These are phyloP conservation scores for Ochetophila trinervis DNA, from an alignment of 306 rosid genomes.

Conservation along the genomic window DNA sequence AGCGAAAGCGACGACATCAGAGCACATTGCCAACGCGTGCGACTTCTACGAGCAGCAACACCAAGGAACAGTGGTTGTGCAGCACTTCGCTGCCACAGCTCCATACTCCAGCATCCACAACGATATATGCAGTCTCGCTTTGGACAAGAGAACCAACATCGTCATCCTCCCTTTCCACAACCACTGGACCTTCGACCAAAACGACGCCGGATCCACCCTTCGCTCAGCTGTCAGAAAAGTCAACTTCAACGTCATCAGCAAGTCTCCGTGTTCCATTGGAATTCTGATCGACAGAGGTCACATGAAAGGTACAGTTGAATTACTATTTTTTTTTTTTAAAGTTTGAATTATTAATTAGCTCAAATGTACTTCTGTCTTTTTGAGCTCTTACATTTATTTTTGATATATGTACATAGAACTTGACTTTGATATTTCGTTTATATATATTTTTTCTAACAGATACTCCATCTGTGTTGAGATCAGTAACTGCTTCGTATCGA, in stretches of 20 bases:
- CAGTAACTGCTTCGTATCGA: neutral
- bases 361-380: too few relatives aligned
- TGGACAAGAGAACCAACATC: slow-evolving; percentile 18
- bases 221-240: neutral
- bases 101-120: slow-evolving; percentile 20
- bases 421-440: too few relatives aligned
- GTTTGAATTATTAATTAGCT: too few relatives aligned
- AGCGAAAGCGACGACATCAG: neutral
- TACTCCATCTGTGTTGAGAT: too few relatives aligned
- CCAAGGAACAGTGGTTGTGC: slow-evolving; percentile 2
- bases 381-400: too few relatives aligned
- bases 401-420: too few relatives aligned
- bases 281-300: slow-evolving; percentile 12
- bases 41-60: neutral
- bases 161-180: slow-evolving; percentile 19
- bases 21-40: slow-evolving; percentile 3
- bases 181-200: slow-evolving; percentile 4
- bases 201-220: neutral
- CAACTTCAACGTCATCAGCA: slow-evolving; percentile 15
- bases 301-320: neutral
- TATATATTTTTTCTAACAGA: too few relatives aligned
- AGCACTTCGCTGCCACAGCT: slow-evolving; percentile 8
- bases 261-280: slow-evolving; percentile 18
- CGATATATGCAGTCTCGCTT: slow-evolving; percentile 17
- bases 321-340: too few relatives aligned